A percentile compares a stretch with the other conserved stretches of the same genome.
phyloP scores from a whole-genome alignment of 305 asterid genomes.

The Salvia sclarea region DNA sequence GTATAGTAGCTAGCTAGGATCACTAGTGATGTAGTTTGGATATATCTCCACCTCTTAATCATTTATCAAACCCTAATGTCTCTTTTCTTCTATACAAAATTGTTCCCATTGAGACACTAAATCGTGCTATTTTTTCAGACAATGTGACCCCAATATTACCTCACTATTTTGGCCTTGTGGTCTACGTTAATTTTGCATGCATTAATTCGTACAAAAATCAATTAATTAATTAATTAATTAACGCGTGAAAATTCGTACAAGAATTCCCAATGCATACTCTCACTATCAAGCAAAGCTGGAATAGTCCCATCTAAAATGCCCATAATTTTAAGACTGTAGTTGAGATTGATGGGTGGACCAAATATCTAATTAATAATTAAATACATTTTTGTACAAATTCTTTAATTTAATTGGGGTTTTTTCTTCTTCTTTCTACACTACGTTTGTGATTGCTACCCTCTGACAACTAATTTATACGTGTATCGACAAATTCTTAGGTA shows the following conservation, averaged over 20 bases:
- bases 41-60: slow-evolving; percentile 27
- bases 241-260: slow-evolving; percentile 1
- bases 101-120: slow-evolving; percentile 34
- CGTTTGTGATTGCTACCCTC: slow-evolving; percentile 44
- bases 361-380: not conserved
- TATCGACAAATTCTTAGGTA: slow-evolving; percentile 39
- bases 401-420: slow-evolving; percentile 28
- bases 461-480: slow-evolving; percentile 32
- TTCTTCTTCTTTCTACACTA: slow-evolving; percentile 28
- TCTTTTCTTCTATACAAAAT: slow-evolving; percentile 30
- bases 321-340: slow-evolving; percentile 11
- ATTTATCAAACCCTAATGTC: slow-evolving; percentile 30
- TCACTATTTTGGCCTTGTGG: slow-evolving; percentile 16
- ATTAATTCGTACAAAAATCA: not conserved
- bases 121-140: slow-evolving; percentile 39
- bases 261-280: not conserved
- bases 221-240: too few species aligned
- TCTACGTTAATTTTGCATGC: slow-evolving; percentile 14
- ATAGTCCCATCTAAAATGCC: slow-evolving; percentile 37
- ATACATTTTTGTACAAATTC: slow-evolving; percentile 6
- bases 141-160: slow-evolving; percentile 37
- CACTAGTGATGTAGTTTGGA: not conserved
- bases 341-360: slow-evolving; percentile 30
- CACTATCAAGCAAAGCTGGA: slow-evolving; percentile 58
- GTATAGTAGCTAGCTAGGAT: not conserved